phyloP scores from a whole-genome alignment of 257 asterid genomes.

The Forsythia suspensa region DNA sequence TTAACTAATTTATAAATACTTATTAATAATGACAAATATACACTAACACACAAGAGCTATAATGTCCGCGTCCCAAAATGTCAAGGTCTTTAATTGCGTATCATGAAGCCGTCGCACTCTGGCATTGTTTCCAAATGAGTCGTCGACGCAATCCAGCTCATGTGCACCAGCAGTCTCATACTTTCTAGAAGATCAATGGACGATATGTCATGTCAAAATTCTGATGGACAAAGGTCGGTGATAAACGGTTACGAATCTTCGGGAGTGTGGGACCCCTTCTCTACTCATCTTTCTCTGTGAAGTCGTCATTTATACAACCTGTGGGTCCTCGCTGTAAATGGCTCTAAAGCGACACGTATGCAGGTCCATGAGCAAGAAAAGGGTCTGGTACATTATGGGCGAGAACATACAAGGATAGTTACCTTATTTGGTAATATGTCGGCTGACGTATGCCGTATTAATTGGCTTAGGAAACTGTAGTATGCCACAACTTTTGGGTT shows the following conservation, averaged over 20 bases:
- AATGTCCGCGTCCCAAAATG: neutral
- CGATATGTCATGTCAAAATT: conserved; percentile 26
- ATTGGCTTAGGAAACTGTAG: neutral
- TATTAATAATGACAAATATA: no score
- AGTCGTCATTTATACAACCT: conserved; percentile 25
- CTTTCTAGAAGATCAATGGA: conserved; percentile 55
- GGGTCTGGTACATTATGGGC: conserved; percentile 29
- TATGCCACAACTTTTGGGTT: conserved; percentile 5
- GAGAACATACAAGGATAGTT: conserved; percentile 18
- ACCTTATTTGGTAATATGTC: conserved; percentile 36
- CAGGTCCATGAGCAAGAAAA: neutral
- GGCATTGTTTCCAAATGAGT: neutral
- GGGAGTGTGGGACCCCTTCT: conserved; percentile 28
- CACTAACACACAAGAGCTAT: no score
- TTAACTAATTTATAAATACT: no score
- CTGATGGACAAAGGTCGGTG: conserved; percentile 30
- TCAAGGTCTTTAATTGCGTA: neutral
- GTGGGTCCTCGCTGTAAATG: conserved; percentile 5
- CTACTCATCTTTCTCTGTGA: conserved; percentile 14
- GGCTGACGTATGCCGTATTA: conserved; percentile 19
- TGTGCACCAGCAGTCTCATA: conserved; percentile 16
- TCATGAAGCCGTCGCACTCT: no score
- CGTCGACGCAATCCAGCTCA: conserved; percentile 31
- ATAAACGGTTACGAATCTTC: conserved; percentile 38
- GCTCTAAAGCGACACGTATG: conserved; percentile 35